These are phyloP conservation scores for Chiua sp. DNA, from an alignment of 1,284 basidiomycete species.

Conservation along the genomic window DNA sequence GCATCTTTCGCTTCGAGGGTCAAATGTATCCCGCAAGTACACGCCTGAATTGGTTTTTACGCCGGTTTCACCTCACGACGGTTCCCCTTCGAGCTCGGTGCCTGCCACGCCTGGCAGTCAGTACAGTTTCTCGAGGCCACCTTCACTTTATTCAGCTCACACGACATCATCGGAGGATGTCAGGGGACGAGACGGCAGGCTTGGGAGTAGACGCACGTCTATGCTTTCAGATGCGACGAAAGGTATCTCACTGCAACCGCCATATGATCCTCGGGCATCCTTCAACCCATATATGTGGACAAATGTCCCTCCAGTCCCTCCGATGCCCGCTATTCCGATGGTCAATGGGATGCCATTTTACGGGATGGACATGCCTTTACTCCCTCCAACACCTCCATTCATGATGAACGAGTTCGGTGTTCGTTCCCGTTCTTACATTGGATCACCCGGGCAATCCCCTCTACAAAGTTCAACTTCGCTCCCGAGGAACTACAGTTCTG, in stretches of 20 bases:
- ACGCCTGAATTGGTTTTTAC: conserved; percentile 46
- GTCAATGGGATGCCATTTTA: conserved; percentile 42
- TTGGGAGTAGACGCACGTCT: conserved; percentile 50
- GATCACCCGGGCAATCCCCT: conserved; percentile 28
- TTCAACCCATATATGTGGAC: conserved; percentile 45
- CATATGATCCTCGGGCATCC: conserved; percentile 39
- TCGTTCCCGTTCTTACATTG: conserved; percentile 28
- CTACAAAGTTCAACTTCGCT: conserved; percentile 24
- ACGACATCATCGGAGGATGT: conserved; percentile 64
- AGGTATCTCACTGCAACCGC: conserved; percentile 39
- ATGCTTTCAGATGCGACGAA: conserved; percentile 44
- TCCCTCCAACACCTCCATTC: conserved; percentile 77
- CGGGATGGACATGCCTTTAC: conserved; percentile 61
- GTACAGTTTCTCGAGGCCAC: conserved; percentile 51
- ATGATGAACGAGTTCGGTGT: conserved; percentile 64
- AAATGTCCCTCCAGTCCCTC: conserved; percentile 35
- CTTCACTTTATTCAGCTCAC: conserved; percentile 52
- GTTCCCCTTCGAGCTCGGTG: conserved; percentile 56
- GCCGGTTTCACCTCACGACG: conserved; percentile 35
- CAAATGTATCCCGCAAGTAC: conserved; percentile 48
- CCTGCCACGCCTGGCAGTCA: conserved; percentile 38
- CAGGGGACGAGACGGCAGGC: conserved; percentile 44
- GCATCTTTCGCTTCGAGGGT: conserved; percentile 27
- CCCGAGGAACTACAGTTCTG: conserved; percentile 31
- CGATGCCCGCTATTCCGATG: conserved; percentile 29